Evolutionary conservation across 2,329 filamentous ascomycete species (phyloP).

Genomic region (Cercospora janseana): DNA sequence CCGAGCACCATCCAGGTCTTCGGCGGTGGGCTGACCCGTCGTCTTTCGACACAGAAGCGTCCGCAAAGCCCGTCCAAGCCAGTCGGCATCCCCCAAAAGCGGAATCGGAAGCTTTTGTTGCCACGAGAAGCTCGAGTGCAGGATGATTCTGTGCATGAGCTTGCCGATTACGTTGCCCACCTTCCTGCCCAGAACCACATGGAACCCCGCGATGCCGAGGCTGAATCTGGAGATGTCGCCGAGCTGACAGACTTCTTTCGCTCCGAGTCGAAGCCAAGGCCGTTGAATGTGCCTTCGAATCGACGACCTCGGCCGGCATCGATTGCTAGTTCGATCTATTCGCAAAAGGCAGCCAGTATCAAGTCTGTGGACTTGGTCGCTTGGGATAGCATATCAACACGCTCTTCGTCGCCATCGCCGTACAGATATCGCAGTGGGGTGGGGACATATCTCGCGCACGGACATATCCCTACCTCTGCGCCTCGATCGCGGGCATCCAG

Average conservation of each 20-base stretch:
- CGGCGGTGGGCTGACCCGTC: constrained; percentile 4
- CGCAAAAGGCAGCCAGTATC: constrained; percentile 10
- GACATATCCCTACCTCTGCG: neutral
- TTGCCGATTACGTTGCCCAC: constrained; percentile 20
- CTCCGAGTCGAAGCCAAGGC: neutral
- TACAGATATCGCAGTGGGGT: constrained; percentile 17
- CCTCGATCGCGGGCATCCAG: constrained; percentile 2
- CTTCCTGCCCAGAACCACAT: constrained; percentile 17
- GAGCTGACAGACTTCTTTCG: constrained; percentile 11
- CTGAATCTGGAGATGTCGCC: constrained; percentile 13
- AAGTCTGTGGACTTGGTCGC: constrained; percentile 10
- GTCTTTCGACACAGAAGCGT: constrained; percentile 6
- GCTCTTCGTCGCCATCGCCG: constrained; percentile 11
- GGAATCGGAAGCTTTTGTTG: neutral
- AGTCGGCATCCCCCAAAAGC: constrained; percentile 1
- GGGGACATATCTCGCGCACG: constrained; percentile 8
- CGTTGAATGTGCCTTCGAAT: neutral
- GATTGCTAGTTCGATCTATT: constrained; percentile 7
- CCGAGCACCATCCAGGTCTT: constrained; percentile 5
- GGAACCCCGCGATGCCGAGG: constrained; percentile 12
- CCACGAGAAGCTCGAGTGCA: constrained; percentile 23
- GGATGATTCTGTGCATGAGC: constrained; percentile 16
- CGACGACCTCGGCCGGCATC: neutral
- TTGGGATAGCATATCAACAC: neutral
- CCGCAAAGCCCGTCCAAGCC: constrained; percentile 5